These are phyloP conservation scores for Stygiomarasmius scandens DNA, from an alignment of 1,284 basidiomycete genomes.

Conservation along the genomic window DNA sequence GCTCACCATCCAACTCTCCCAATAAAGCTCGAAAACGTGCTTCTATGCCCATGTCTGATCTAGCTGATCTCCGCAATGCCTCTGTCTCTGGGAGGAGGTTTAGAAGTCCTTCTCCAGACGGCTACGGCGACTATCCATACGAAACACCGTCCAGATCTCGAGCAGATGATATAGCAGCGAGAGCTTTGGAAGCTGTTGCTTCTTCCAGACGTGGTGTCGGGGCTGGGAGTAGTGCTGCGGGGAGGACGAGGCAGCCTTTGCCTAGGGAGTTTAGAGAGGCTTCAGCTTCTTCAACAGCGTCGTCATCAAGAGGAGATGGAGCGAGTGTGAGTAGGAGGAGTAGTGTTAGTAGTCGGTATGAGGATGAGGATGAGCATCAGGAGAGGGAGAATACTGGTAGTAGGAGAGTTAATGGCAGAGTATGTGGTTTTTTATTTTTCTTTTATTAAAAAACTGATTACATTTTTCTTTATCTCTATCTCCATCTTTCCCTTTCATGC, in stretches of 20 bases:
- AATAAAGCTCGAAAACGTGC: conserved; percentile 25
- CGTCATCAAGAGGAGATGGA: conserved; percentile 21
- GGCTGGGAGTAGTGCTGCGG: conserved; percentile 36
- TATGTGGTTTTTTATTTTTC: conserved; percentile 9
- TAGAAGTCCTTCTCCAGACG: conserved; percentile 43
- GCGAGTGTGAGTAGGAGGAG: conserved; percentile 4
- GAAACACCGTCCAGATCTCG: conserved; percentile 21
- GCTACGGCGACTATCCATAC: conserved; percentile 41
- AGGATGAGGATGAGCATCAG: not conserved
- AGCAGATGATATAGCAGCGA: conserved; percentile 44
- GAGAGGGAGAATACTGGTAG: conserved; percentile 4
- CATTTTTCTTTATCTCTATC: not conserved
- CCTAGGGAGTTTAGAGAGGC: conserved; percentile 63
- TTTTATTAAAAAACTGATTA: not conserved
- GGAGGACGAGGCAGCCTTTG: conserved; percentile 55
- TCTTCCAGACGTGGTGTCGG: conserved; percentile 47
- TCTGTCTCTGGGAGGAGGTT: conserved; percentile 23
- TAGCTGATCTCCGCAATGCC: conserved; percentile 22
- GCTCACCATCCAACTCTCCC: conserved; percentile 7
- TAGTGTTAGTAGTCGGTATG: conserved; percentile 6
- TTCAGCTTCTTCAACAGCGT: not conserved
- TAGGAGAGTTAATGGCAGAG: conserved; percentile 10
- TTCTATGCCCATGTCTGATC: conserved; percentile 27
- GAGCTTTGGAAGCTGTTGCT: conserved; percentile 65
- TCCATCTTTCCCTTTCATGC: not conserved